Base-by-base conservation (phyloP, 2,329 filamentous ascomycete genomes). In the Clonostachys rhizophaga region DNA sequence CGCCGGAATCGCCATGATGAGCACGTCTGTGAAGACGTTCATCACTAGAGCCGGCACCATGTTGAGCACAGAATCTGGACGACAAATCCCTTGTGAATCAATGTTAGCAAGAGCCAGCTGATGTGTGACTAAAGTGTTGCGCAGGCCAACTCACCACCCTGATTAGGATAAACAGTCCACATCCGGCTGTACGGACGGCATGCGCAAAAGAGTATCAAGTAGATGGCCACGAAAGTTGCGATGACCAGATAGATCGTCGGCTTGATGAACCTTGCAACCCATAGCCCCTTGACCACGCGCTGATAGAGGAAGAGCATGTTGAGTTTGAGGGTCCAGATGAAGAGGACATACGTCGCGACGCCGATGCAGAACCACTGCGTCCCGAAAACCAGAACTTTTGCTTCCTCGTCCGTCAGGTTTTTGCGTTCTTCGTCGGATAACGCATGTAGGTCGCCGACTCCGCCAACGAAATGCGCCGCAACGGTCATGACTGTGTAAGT, bases 241-340 rank as follows among this genome's bases (percentile, higher is more conserved):
- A 49, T 47, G 4, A 67, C 58, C 6, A 66, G 50, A 2, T 45
- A 48, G 55, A 68, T 64, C 2, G 57, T 52, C 1, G 65, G 65
- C 12, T 55, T 50, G 41, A 69, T 60, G 47, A 63, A 59, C 45
- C 58, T 64, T 45, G 65, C 56, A 2, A 65, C 60, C 59, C 59
- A 63, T 5, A 67, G 52, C 2, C 62, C 60, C 9, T 52, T 55
- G 16, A 67, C 60, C 7, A 69, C 53, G 2, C 64, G 60, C 42
- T 58, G 54, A 45, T 65, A 68, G 37, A 69, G 59, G 50, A 65
- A 67, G 16, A 67, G 49, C 61, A 68, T 66, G 51, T 66, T 65
- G 18, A 69, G 49, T 42, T 68, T 69, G 35, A 69, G 51, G 2
- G 58, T 58, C 66, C 66, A 69, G 36, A 69, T 53, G 47, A 53